These are phyloP conservation scores for Syzygium oleosum DNA, from an alignment of 345 rosid species.

Conservation along the genomic window DNA sequence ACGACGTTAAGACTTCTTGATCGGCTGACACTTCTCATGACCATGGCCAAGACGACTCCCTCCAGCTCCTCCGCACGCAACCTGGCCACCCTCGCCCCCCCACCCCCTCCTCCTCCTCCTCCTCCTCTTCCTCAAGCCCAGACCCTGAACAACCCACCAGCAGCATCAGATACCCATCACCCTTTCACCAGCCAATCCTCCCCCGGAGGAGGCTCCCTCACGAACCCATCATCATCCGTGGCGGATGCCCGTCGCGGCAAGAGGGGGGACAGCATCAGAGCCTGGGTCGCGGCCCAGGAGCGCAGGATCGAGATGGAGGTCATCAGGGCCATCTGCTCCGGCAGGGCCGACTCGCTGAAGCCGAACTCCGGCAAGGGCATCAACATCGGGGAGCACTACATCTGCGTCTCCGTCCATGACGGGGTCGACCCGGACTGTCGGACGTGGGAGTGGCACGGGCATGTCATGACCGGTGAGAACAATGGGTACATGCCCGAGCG, in stretches of 20 bases:
- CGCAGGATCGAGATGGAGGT: slow-evolving; percentile 75
- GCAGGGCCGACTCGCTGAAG: slow-evolving; percentile 54
- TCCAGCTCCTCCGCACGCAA: background rate
- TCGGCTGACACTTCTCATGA: background rate
- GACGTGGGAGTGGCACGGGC: slow-evolving; percentile 99
- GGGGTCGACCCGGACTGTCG: slow-evolving; percentile 76
- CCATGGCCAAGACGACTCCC: background rate
- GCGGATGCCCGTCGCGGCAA: background rate
- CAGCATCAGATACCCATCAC: background rate
- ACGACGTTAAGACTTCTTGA: background rate
- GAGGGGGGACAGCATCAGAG: background rate
- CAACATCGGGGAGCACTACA: slow-evolving; percentile 73
- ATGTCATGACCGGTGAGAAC: slow-evolving; percentile 81
- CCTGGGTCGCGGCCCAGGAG: slow-evolving; percentile 62
- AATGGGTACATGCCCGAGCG: slow-evolving; percentile 77
- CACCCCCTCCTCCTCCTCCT: background rate
- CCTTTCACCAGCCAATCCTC: background rate
- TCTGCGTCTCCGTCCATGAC: slow-evolving; percentile 75
- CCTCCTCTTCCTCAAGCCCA: background rate
- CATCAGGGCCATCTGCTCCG: slow-evolving; percentile 53
- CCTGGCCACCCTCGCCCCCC: too few species aligned
- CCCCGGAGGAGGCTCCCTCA: background rate
- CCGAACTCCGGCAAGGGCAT: slow-evolving; percentile 92
- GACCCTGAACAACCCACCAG: background rate
- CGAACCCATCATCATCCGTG: background rate